Conservation (phyloP, 2,329 filamentous ascomycete genomes). For the Microthyrium microscopicum region DNA sequence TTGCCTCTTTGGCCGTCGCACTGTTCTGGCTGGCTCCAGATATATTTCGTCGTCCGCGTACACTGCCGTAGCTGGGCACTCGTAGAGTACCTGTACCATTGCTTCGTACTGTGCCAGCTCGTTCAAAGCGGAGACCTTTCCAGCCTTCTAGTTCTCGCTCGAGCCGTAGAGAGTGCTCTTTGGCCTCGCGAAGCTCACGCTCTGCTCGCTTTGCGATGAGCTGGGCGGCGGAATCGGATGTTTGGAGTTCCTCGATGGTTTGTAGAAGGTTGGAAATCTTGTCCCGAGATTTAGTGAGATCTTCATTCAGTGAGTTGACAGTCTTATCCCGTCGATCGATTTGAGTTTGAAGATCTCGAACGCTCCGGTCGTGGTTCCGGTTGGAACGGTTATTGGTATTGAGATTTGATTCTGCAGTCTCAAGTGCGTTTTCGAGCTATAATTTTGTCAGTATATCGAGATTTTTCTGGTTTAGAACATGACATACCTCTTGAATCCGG, state of each 20-base stretch:
- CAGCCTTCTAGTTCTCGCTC: conserved; percentile 76
- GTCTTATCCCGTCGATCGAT: conserved; percentile 88
- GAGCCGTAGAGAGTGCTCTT: conserved; percentile 62
- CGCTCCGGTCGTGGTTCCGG: conserved; percentile 82
- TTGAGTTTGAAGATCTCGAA: conserved; percentile 83
- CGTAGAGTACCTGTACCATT: too few species aligned
- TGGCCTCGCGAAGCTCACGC: conserved; percentile 75
- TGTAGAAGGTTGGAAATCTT: conserved; percentile 78
- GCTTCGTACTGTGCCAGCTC: too few species aligned
- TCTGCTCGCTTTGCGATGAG: conserved; percentile 72
- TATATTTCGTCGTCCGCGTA: too few species aligned
- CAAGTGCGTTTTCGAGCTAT: conserved; percentile 75
- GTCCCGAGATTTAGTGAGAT: conserved; percentile 71
- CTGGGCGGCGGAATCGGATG: conserved; percentile 66
- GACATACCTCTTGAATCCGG: conserved; percentile 78
- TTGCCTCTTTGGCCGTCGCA: too few species aligned
- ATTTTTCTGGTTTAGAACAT: not conserved
- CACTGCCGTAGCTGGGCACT: too few species aligned
- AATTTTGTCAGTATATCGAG: conserved; percentile 6
- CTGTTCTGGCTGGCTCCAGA: too few species aligned
- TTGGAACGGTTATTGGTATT: conserved; percentile 71
- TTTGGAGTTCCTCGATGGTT: conserved; percentile 87
- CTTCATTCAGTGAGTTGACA: conserved; percentile 63
- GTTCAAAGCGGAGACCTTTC: conserved; percentile 56
- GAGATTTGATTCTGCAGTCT: conserved; percentile 63